phyloP scores from a whole-genome alignment of 495 filamentous ascomycete genomes.

The Talaromyces adpressus region DNA sequence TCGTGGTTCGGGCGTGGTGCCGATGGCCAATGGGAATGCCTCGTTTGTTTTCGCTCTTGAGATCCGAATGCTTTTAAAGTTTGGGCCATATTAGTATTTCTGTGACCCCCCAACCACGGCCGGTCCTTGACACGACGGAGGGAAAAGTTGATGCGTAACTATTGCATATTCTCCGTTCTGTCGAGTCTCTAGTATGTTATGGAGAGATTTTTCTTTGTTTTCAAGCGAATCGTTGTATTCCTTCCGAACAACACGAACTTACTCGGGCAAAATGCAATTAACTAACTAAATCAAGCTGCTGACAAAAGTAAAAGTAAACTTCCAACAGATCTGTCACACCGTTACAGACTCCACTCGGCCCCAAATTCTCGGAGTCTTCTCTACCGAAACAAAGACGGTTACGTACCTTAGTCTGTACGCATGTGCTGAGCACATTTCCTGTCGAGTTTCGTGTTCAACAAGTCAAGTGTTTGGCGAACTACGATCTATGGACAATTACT shows the following conservation, averaged over 20 bases:
- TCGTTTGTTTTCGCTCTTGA: not conserved
- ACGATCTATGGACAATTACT: not conserved
- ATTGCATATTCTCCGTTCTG: not conserved
- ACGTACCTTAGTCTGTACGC: not conserved
- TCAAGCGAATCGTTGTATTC: not conserved
- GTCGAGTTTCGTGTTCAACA: not conserved
- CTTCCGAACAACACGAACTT: not conserved
- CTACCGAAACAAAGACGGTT: not conserved
- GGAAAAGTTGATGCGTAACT: not conserved
- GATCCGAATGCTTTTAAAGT: slow-evolving; percentile 1
- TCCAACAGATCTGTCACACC: not conserved
- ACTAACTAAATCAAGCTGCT: not conserved
- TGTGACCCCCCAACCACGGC: not conserved
- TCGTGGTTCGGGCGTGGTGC: slow-evolving; percentile 1
- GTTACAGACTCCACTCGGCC: slow-evolving; percentile 3
- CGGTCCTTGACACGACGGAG: not conserved
- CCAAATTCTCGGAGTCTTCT: not conserved
- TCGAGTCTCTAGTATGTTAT: not conserved
- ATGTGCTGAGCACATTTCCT: not conserved
- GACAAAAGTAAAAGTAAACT: not conserved
- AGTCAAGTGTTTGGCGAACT: not conserved
- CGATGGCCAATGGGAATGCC: not conserved
- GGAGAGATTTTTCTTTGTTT: not conserved
- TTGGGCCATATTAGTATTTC: not conserved
- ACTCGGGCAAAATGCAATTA: too few relatives aligned